Base-by-base conservation (phyloP, 306 rosid genomes). In the Quercus bicolor region DNA sequence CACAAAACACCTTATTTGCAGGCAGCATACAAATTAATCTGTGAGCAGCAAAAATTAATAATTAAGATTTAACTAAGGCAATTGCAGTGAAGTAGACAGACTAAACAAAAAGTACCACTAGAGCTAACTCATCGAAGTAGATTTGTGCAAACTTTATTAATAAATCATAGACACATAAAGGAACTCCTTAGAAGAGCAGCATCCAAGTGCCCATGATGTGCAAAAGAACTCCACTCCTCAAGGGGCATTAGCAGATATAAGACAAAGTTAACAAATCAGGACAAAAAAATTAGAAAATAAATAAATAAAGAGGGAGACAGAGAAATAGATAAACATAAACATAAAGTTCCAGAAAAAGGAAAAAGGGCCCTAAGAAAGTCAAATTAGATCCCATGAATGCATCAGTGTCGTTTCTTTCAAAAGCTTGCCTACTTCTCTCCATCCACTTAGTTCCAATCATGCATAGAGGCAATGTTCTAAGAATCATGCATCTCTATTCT, bases 1-100 rank as follows among this genome's bases (percentile, higher is more conserved):
- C 60, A 75, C 53, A 78, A 80, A 74, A 70, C 21, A 78, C 68
- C 73, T 31, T 61, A 75, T 54, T 66, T 54, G 65, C 45, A 83
- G 45, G 34, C 75, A 56, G 72, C 31, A 48, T 34, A 70, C 71
- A 61, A 48, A 78, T 56, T 66, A 76, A 84, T 66, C 72, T 76
- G 43, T 60, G 68, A 54, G 81, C 68, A 71, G 71, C 29, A 68
- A 74, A 59, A 40, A 33, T 2, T 15, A 23, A 4, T 10, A 33
- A 9, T 31, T 15, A 48, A 66, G n/a, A 40, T 28, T 21, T 19
- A 16, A 34, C 52, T 9, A 15, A 34, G 37, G 51, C 72, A 37
- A 8, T 53, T 45, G n/a, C n/a, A 3, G 43, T 26, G 43, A 80
- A 70, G 66, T 64, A 68, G 45, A 79, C 48, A 74, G 60, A 73